A percentile compares a stretch with the other conserved stretches of the same genome.
phyloP scores from a whole-genome alignment of 1,284 basidiomycete species.

The Anthracocystis walkeri region DNA sequence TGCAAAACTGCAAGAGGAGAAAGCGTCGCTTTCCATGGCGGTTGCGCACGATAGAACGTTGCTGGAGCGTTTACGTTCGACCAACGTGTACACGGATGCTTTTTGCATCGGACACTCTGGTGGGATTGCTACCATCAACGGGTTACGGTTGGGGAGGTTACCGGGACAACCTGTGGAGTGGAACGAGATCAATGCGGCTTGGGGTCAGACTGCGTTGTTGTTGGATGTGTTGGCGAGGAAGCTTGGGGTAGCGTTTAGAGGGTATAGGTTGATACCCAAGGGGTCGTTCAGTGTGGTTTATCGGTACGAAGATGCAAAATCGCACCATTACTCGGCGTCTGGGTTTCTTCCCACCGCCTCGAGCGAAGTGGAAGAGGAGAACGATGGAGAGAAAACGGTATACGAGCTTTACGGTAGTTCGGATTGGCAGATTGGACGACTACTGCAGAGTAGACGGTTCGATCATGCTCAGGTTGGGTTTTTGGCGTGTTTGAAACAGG shows the following conservation, averaged over 20 bases:
- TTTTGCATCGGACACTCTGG: conserved; percentile 97
- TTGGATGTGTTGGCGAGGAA: conserved; percentile 79
- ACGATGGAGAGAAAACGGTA: conserved; percentile 36
- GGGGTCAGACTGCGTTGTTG: conserved; percentile 93
- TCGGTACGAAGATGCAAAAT: conserved; percentile 29
- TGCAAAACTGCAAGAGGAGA: conserved; percentile 77
- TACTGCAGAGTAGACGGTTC: conserved; percentile 93
- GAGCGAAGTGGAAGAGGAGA: conserved; percentile 4
- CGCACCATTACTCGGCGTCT: conserved; percentile 19
- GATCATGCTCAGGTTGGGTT: conserved; percentile 96
- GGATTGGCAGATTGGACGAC: conserved; percentile 82
- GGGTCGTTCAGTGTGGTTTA: conserved; percentile 57
- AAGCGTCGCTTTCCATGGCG: conserved; percentile 79
- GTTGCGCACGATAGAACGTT: conserved; percentile 71
- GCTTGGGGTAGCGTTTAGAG: conserved; percentile 35
- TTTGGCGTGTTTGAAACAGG: conserved; percentile 89
- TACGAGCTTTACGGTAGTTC: conserved; percentile 60
- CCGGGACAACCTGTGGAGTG: conserved; percentile 81
- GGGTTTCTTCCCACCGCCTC: background rate
- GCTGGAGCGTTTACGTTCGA: conserved; percentile 86
- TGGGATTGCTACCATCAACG: conserved; percentile 92
- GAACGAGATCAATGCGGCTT: conserved; percentile 98
- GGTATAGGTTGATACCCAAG: conserved; percentile 56
- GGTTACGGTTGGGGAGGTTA: conserved; percentile 87
- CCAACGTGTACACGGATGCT: conserved; percentile 98